These are phyloP conservation scores for Puccinia brachypodii DNA, from an alignment of 1,284 basidiomycete genomes.

Conservation along the genomic window DNA sequence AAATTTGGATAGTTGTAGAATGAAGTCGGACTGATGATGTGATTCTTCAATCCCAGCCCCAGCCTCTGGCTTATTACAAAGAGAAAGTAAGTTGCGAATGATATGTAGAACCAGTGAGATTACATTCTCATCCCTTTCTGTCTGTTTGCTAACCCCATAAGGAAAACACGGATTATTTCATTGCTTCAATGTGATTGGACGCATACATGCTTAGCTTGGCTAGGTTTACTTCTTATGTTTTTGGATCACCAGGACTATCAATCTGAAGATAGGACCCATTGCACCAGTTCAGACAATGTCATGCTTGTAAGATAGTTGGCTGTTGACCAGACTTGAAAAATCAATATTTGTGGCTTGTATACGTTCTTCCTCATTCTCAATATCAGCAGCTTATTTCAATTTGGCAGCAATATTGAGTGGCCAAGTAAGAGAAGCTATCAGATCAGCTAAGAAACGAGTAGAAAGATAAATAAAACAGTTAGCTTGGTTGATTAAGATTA, in stretches of 20 bases:
- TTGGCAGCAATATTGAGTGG: constrained; percentile 90
- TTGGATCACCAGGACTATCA: constrained; percentile 57
- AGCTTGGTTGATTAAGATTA: neutral
- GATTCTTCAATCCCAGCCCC: constrained; percentile 66
- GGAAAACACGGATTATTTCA: neutral
- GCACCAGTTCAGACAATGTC: constrained; percentile 53
- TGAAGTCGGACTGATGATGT: constrained; percentile 64
- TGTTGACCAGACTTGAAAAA: constrained; percentile 75
- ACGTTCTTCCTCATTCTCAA: constrained; percentile 58
- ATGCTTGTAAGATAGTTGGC: constrained; percentile 83
- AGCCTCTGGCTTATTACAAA: constrained; percentile 67
- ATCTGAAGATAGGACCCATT: constrained; percentile 56
- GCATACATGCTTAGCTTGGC: neutral
- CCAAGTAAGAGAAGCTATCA: constrained; percentile 94
- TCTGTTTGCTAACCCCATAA: constrained; percentile 62
- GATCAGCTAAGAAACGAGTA: constrained; percentile 62
- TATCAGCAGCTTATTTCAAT: constrained; percentile 75
- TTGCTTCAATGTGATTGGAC: neutral
- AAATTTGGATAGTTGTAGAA: constrained; percentile 70
- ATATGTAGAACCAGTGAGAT: constrained; percentile 84
- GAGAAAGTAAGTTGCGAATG: constrained; percentile 83
- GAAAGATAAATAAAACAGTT: neutral
- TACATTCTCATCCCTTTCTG: constrained; percentile 76
- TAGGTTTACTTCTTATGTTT: constrained; percentile 56
- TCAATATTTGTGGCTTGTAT: constrained; percentile 73